Percentiles rank a stretch among this genome's conserved stretches.
Conservation (phyloP, 441 rosid genomes). For the Pelargonium exstipulatum region DNA sequence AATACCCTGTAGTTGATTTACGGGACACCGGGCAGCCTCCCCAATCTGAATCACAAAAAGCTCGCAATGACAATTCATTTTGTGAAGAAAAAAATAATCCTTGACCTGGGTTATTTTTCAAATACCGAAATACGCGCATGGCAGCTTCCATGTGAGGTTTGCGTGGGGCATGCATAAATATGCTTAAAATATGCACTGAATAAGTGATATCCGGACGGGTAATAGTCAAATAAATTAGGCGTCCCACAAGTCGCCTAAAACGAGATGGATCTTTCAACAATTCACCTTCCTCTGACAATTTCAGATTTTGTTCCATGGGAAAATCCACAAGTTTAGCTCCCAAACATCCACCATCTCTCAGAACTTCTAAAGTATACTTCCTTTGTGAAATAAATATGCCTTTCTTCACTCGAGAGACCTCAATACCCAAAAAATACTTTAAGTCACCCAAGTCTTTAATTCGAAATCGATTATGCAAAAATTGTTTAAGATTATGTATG, state of each 20-base stretch:
- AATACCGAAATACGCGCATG: neutral
- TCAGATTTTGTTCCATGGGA: neutral
- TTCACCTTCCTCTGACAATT: neutral
- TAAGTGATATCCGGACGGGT: constrained; percentile 1
- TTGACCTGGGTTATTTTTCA: neutral
- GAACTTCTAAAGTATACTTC: neutral
- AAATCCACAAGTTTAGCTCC: neutral
- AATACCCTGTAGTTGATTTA: neutral
- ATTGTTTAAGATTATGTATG: neutral
- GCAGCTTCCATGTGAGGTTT: neutral
- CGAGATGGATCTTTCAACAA: neutral
- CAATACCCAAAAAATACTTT: neutral
- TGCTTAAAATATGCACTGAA: neutral
- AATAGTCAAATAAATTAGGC: neutral
- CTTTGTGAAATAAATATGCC: neutral
- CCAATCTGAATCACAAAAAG: neutral
- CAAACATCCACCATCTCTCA: neutral
- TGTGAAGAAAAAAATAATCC: neutral
- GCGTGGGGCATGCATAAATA: neutral
- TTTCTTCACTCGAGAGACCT: neutral
- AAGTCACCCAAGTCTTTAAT: neutral
- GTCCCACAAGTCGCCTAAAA: neutral
- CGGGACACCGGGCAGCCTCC: neutral
- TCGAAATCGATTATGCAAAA: neutral
- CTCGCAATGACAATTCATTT: neutral